phyloP scores from a whole-genome alignment of 2,329 filamentous ascomycete genomes.

The Pseudogymnoascus sp. region DNA sequence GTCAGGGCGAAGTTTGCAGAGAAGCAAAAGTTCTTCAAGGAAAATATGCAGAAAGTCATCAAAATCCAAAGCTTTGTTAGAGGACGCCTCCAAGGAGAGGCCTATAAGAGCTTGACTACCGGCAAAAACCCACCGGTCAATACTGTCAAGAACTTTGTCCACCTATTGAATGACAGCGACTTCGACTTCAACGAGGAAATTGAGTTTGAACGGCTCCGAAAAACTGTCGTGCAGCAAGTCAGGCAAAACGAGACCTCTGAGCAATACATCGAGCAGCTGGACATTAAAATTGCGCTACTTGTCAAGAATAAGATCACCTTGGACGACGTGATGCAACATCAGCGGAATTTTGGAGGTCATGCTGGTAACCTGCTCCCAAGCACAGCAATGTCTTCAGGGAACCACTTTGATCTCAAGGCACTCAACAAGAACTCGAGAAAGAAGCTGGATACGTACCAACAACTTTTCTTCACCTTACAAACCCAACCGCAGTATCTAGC shows the following conservation, averaged over 20 bases:
- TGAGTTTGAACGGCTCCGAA: constrained; percentile 88
- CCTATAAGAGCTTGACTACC: constrained; percentile 92
- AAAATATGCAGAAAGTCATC: constrained; percentile 98
- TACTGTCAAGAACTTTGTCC: constrained; percentile 96
- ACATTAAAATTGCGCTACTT: constrained; percentile 95
- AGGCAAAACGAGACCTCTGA: constrained; percentile 95
- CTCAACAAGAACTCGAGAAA: constrained; percentile 93
- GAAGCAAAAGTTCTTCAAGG: constrained; percentile 79
- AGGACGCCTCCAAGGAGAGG: constrained; percentile 90
- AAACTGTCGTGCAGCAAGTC: constrained; percentile 94
- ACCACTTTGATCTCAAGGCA: constrained; percentile 93
- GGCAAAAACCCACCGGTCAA: constrained; percentile 96
- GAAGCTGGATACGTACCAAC: constrained; percentile 94
- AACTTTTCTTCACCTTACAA: constrained; percentile 93
- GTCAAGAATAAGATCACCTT: constrained; percentile 99
- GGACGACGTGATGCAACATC: constrained; percentile 93
- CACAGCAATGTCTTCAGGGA: constrained; percentile 76
- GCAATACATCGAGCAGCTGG: constrained; percentile 95
- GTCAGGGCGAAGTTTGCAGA: constrained; percentile 70
- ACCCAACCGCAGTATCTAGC: constrained; percentile 94
- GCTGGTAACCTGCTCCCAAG: constrained; percentile 79
- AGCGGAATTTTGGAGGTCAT: constrained; percentile 90
- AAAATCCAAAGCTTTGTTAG: constrained; percentile 97
- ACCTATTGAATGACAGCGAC: constrained; percentile 93
- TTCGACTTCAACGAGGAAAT: constrained; percentile 99